A percentile compares a stretch with the other conserved stretches of the same genome.
phyloP scores from a whole-genome alignment of 495 filamentous ascomycete species.

The Corynascus novoguineensis region DNA sequence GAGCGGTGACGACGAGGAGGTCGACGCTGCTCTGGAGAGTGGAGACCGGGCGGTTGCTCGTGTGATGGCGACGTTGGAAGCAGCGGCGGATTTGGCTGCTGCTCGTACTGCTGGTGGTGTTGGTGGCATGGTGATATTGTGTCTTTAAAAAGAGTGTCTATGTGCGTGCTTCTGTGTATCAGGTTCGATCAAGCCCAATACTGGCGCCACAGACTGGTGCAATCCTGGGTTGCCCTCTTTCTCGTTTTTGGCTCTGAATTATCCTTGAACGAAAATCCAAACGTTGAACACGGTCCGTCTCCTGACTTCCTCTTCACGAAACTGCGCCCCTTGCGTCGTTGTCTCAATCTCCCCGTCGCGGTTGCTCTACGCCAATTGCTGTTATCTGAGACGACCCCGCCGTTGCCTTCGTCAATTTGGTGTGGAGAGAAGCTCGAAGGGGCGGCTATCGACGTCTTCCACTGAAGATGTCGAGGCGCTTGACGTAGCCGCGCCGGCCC shows the following conservation, averaged over 20 bases:
- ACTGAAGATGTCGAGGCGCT: conserved; percentile 7
- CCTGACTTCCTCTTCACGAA: neutral
- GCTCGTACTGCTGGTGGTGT: neutral
- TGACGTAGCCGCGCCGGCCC: conserved; percentile 3
- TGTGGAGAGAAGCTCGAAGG: conserved; percentile 8
- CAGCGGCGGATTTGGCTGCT: neutral
- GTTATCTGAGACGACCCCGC: neutral
- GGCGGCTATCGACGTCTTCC: neutral
- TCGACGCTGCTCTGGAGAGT: neutral
- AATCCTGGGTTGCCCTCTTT: neutral
- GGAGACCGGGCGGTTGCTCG: neutral
- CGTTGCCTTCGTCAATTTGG: neutral
- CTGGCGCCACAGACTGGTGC: neutral
- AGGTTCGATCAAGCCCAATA: conserved; percentile 4
- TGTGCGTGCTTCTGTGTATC: no score
- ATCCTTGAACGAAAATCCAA: neutral
- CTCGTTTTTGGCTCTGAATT: neutral
- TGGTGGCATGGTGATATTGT: neutral
- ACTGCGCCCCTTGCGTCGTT: neutral
- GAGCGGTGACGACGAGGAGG: neutral
- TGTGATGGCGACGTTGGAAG: neutral
- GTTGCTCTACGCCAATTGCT: neutral
- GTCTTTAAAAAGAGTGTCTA: neutral
- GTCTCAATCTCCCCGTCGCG: neutral
- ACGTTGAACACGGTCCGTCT: no score